These are phyloP conservation scores for Tarenaya hassleriana DNA, from an alignment of 345 rosid species.

Conservation along the genomic window DNA sequence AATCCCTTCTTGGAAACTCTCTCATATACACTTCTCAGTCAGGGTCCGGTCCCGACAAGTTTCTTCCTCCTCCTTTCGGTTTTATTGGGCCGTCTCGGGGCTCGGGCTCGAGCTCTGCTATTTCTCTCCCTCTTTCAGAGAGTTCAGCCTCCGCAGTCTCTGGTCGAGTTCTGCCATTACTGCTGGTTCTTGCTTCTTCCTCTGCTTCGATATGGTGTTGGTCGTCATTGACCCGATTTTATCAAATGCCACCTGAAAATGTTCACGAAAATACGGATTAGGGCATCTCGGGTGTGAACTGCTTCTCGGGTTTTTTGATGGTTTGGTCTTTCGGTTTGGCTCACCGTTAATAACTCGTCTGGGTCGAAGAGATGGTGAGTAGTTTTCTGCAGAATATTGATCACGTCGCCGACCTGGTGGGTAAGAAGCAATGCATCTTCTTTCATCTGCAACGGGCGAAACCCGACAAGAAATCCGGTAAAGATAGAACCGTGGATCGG, in stretches of 20 bases:
- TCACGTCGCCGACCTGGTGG: slow-evolving; percentile 92
- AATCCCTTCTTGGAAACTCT: no score
- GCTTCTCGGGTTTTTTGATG: not conserved
- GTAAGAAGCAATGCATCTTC: slow-evolving; percentile 79
- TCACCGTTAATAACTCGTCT: slow-evolving; percentile 79
- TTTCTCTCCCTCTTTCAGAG: slow-evolving; percentile 44
- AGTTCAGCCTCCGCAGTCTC: slow-evolving; percentile 78
- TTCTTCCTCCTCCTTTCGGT: slow-evolving; percentile 21
- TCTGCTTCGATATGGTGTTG: slow-evolving; percentile 85
- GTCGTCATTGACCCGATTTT: slow-evolving; percentile 87
- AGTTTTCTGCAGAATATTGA: slow-evolving; percentile 73
- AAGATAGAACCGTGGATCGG: not conserved
- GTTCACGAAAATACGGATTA: not conserved
- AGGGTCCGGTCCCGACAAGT: no score
- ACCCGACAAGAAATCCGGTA: not conserved
- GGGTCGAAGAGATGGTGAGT: slow-evolving; percentile 96
- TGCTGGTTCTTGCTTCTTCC: slow-evolving; percentile 97
- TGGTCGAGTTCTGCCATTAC: slow-evolving; percentile 97
- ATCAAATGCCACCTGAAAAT: slow-evolving; percentile 82
- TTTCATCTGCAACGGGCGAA: slow-evolving; percentile 70
- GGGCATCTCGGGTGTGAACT: not conserved
- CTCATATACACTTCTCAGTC: no score
- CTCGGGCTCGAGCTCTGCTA: slow-evolving; percentile 3
- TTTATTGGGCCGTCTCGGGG: no score
- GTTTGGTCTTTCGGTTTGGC: slow-evolving; percentile 20